A percentile compares a stretch with the other conserved stretches of the same genome.
These are phyloP conservation scores for thale cress (Arabidopsis thaliana) DNA, from an alignment of 345 rosid genomes.

Conservation along the genomic window DNA sequence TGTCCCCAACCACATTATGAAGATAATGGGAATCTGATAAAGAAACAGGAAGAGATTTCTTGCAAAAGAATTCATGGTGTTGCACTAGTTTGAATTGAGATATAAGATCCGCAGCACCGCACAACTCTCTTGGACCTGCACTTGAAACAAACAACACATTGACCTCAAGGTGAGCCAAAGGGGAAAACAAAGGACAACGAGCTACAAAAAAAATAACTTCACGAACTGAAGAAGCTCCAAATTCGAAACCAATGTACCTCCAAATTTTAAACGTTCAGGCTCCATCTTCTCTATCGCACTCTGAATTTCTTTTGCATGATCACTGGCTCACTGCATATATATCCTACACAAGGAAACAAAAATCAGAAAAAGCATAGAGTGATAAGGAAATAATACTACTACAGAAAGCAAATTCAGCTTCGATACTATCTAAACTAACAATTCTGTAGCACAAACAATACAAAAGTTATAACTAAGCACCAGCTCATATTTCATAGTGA, in stretches of 20 bases:
- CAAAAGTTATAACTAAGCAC: constrained; percentile 1
- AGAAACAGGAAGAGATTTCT: constrained; percentile 76
- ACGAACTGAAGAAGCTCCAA: constrained; percentile 9
- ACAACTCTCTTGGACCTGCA: constrained; percentile 77
- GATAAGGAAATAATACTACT: background rate
- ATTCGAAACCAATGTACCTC: constrained; percentile 35
- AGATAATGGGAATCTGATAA: constrained; percentile 81
- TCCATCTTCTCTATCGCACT: constrained; percentile 41
- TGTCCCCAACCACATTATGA: constrained; percentile 79
- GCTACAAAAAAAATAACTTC: background rate
- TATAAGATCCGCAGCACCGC: constrained; percentile 87
- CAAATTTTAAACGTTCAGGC: constrained; percentile 41
- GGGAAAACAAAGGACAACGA: background rate
- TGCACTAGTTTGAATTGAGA: constrained; percentile 71
- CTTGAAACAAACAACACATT: constrained; percentile 24
- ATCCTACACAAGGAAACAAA: constrained; percentile 7
- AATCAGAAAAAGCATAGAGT: constrained; percentile 15
- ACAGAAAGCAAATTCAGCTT: constrained; percentile 23
- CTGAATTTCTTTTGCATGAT: constrained; percentile 33
- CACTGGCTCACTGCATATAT: constrained; percentile 30
- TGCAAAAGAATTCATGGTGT: constrained; percentile 85
- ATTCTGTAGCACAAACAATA: background rate
- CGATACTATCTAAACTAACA: background rate
- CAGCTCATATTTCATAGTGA: constrained; percentile 10
- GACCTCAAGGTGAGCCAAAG: background rate